phyloP scores from a whole-genome alignment of 2,329 filamentous ascomycete genomes.

The Phialocephala subalpina region DNA sequence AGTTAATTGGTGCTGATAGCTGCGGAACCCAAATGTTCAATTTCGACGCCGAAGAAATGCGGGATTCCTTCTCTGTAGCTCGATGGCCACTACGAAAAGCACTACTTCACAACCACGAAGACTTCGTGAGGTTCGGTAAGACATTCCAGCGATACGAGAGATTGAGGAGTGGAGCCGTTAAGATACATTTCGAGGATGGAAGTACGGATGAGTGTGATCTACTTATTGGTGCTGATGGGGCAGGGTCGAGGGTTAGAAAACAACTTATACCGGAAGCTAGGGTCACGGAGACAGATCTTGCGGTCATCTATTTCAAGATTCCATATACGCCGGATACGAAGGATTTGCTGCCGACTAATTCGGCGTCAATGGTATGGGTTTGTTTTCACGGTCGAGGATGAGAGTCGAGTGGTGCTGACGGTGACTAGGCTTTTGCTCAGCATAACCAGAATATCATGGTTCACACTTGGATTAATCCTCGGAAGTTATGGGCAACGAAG shows the following conservation, averaged over 20 bases:
- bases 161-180: constrained; percentile 41
- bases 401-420: constrained; percentile 10
- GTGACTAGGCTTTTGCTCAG: constrained; percentile 35
- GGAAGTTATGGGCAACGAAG: constrained; percentile 33
- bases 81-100: constrained; percentile 37
- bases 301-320: constrained; percentile 42
- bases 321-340: constrained; percentile 37
- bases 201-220: constrained; percentile 55
- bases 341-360: constrained; percentile 29
- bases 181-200: constrained; percentile 53
- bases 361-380: constrained; percentile 34
- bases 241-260: constrained; percentile 56
- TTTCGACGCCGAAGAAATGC: constrained; percentile 36
- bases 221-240: constrained; percentile 63
- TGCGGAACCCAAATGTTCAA: constrained; percentile 36
- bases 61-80: constrained; percentile 38
- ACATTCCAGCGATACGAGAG: constrained; percentile 41
- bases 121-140: constrained; percentile 44
- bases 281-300: constrained; percentile 31
- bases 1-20: constrained; percentile 4
- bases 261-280: constrained; percentile 37
- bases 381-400: neutral
- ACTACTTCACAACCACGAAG: constrained; percentile 32
- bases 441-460: constrained; percentile 40
- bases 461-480: constrained; percentile 39